These are phyloP conservation scores for Saksenaea vasiformis DNA, from an alignment of 371 early-diverging fungal genomes.

Conservation along the genomic window DNA sequence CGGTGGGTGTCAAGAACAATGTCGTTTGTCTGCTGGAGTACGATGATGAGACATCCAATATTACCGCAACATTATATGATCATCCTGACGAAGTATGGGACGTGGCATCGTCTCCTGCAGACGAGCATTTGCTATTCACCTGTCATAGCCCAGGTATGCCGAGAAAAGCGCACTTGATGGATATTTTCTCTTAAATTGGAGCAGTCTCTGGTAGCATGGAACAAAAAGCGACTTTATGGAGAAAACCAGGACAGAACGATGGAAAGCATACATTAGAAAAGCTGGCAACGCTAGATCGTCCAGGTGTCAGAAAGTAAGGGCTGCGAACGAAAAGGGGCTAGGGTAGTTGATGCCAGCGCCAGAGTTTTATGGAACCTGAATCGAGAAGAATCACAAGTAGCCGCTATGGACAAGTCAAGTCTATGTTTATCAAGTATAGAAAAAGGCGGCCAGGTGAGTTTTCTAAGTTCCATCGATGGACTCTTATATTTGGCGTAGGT, in stretches of 20 bases:
- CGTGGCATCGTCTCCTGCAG: conserved; percentile 64
- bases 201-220: conserved; percentile 29
- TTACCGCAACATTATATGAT: conserved; percentile 61
- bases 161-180: no score
- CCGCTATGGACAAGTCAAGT: conserved; percentile 21
- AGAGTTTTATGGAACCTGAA: conserved; percentile 46
- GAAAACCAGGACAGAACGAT: conserved; percentile 19
- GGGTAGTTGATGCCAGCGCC: not conserved
- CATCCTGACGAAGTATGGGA: conserved; percentile 78
- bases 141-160: conserved; percentile 55
- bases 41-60: conserved; percentile 68
- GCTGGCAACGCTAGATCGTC: conserved; percentile 13
- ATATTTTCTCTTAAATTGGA: no score
- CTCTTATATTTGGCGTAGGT: no score
- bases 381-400: conserved; percentile 20
- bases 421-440: conserved; percentile 22
- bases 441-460: conserved; percentile 8
- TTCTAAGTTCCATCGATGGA: no score
- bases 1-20: conserved; percentile 65
- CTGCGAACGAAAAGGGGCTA: not conserved
- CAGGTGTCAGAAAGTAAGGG: conserved; percentile 13
- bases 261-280: conserved; percentile 14
- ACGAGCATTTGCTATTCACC: conserved; percentile 68
- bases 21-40: conserved; percentile 67
- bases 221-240: conserved; percentile 41